Evolutionary conservation across 2,329 filamentous ascomycete genomes (phyloP), one percentile per base, ranked within the genome.

Genomic region (Stachybotrys chlorohalonatus): DNA sequence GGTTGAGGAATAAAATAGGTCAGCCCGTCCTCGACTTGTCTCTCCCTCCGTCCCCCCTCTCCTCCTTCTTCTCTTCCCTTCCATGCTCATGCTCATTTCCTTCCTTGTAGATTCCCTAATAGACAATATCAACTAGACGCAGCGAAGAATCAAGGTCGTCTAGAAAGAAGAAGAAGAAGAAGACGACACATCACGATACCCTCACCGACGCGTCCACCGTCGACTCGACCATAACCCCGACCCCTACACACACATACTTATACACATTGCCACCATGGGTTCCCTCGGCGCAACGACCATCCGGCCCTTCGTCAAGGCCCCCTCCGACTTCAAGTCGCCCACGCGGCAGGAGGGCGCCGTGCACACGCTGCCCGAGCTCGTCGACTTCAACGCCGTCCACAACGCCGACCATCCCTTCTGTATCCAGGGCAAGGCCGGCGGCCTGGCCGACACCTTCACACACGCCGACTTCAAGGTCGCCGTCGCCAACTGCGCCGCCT

Each of bases 371-470:
- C 57, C 59, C 1, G 63, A 66, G 39, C 53, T 67, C 11, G 58
- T 67, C 24, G 56, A 64, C 50, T 67, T 64, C 57, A 65, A 67
- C 53, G 60, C 64, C 11, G n/a, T 53, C 2, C 39, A 62, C 39
- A 67, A 67, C 39, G 58, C 64, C 0, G 39, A 58, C 31, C 62
- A 64, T 24, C 32, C 57, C 5, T 66, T 66, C 51, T 65, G 64
- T 50, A 39, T 66, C 5, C 65, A 66, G 48, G 61, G 56, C 32
- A 60, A 57, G 52, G 31, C 60, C 11, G 53, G 53, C 36, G 55
- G 49, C 31, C 30, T 36, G 30, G 39, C 55, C n/a, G 52, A 57
- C 17, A 57, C 50, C 11, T 51, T 64, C 24, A 62, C 58, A 4
- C 59, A 60, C 50, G 55, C 53, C 17, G 53, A 61, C n/a, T 59